These are phyloP conservation scores for Uronychia binucleata DNA, from an alignment of 73 alveolate species.

Conservation along the genomic window DNA sequence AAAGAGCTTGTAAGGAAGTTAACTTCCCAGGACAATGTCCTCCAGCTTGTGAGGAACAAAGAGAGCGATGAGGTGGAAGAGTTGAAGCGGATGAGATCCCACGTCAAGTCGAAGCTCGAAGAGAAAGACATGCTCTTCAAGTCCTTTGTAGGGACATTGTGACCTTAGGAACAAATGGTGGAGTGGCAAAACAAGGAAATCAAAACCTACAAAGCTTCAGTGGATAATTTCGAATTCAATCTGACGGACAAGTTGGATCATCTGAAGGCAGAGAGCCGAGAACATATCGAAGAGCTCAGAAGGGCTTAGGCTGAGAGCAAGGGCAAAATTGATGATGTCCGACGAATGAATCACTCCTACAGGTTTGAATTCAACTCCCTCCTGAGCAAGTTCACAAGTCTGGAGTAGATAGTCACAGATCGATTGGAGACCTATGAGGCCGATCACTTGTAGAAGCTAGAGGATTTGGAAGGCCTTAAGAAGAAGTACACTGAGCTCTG, in stretches of 20 bases:
- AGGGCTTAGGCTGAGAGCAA: not conserved
- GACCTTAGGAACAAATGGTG: not conserved
- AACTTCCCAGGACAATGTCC: not conserved
- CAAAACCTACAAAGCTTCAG: not conserved
- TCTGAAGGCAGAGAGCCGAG: not conserved
- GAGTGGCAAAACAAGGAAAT: not conserved
- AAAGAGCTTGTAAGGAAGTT: too few species aligned
- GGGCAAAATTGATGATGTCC: not conserved
- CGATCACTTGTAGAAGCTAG: not conserved
- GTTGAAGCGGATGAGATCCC: not conserved
- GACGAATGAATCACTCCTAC: not conserved
- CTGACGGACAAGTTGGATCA: not conserved
- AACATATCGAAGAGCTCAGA: not conserved
- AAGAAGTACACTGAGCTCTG: not conserved
- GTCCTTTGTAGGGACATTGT: not conserved
- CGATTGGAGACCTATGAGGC: not conserved
- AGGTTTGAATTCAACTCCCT: not conserved
- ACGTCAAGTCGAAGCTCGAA: not conserved
- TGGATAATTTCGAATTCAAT: not conserved
- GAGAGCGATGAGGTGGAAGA: not conserved
- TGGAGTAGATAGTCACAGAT: not conserved
- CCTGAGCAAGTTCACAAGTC: not conserved
- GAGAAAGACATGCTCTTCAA: not conserved
- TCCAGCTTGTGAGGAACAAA: not conserved
- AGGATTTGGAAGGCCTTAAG: not conserved